Conservation (phyloP, 768 basidiomycete genomes). For the Xerocomellus amylosporus region DNA sequence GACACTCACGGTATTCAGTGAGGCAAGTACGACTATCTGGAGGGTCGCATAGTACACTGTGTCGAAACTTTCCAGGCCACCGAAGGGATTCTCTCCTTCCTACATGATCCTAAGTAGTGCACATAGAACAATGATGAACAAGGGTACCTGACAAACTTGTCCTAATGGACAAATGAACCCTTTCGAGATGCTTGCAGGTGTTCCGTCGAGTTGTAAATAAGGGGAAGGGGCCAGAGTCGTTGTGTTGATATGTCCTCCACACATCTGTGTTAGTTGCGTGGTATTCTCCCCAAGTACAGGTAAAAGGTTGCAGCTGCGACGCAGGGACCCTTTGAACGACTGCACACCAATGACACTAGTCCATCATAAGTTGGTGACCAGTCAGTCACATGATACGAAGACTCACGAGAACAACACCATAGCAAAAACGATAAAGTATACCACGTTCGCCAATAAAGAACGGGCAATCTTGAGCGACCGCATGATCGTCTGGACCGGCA, state of each 20-base stretch:
- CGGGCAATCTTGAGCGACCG: conserved; percentile 87
- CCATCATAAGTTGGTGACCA: neutral
- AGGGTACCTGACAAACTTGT: conserved; percentile 70
- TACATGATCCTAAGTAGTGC: conserved; percentile 24
- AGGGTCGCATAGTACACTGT: conserved; percentile 77
- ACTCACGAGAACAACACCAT: conserved; percentile 82
- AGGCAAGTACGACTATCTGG: conserved; percentile 83
- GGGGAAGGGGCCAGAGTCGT: conserved; percentile 43
- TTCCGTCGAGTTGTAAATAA: conserved; percentile 41
- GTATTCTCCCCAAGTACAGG: conserved; percentile 53
- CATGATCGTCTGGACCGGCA: conserved; percentile 66
- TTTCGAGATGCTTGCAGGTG: conserved; percentile 47
- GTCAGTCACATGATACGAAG: neutral
- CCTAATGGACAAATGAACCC: conserved; percentile 90
- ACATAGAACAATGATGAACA: neutral
- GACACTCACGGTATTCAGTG: conserved; percentile 65
- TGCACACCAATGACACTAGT: conserved; percentile 86
- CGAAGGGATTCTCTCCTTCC: conserved; percentile 65
- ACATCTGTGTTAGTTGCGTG: conserved; percentile 54
- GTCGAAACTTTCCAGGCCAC: conserved; percentile 78
- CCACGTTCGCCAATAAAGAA: conserved; percentile 85
- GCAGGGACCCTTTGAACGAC: conserved; percentile 83
- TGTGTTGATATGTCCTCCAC: conserved; percentile 80
- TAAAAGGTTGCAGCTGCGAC: conserved; percentile 57
- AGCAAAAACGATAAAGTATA: conserved; percentile 90